These are phyloP conservation scores for Saccharomyces eubayanus DNA, from an alignment of 805 yeast genomes.

Conservation along the genomic window DNA sequence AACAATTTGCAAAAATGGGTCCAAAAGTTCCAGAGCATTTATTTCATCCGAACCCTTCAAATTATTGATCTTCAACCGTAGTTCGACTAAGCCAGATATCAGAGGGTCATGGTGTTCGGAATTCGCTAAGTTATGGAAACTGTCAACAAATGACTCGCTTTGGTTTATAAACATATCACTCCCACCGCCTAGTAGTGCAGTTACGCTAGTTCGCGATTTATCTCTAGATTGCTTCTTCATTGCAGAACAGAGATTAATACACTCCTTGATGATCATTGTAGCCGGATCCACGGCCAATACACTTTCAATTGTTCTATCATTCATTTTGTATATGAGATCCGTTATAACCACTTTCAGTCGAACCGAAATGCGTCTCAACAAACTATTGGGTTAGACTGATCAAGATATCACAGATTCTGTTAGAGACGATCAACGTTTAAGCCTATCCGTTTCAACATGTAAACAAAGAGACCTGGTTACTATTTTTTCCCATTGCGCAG, in stretches of 20 bases:
- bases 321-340: background rate
- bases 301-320: background rate
- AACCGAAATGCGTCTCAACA: background rate
- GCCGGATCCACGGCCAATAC: conserved; percentile 56
- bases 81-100: conserved; percentile 67
- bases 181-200: conserved; percentile 76
- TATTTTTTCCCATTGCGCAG: background rate
- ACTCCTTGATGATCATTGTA: conserved; percentile 80
- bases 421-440: background rate
- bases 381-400: background rate
- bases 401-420: background rate
- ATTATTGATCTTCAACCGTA: conserved; percentile 61
- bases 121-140: conserved; percentile 26
- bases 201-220: conserved; percentile 55
- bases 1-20: conserved; percentile 79
- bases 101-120: conserved; percentile 43
- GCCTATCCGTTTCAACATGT: background rate
- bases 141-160: conserved; percentile 31
- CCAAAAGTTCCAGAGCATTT: conserved; percentile 65
- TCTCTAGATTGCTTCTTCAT: conserved; percentile 82
- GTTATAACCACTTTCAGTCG: background rate
- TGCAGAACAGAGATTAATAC: conserved; percentile 75
- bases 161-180: conserved; percentile 42
- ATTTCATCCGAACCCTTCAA: conserved; percentile 43
- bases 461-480: background rate